These are phyloP conservation scores for Xylaria longipes DNA, from an alignment of 495 filamentous ascomycete species.

Conservation along the genomic window DNA sequence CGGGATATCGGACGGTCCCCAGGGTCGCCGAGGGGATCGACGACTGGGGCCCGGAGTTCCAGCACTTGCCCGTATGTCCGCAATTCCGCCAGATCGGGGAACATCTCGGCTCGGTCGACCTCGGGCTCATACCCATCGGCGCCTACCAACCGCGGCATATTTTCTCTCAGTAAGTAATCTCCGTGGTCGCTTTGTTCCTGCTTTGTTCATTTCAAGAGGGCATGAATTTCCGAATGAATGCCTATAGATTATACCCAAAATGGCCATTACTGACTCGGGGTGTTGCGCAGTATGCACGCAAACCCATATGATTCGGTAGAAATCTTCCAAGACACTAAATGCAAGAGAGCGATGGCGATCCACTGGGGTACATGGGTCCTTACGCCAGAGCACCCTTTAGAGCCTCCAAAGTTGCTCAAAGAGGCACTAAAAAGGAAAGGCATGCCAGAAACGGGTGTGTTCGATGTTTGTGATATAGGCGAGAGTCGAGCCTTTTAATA, in stretches of 20 bases:
- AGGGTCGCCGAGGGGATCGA: conserved; percentile 66
- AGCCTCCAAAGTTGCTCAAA: conserved; percentile 79
- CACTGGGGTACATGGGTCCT: conserved; percentile 96
- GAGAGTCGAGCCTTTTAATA: conserved; percentile 77
- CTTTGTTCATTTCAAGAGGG: neutral
- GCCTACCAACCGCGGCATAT: conserved; percentile 83
- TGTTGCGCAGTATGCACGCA: conserved; percentile 68
- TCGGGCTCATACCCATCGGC: conserved; percentile 94
- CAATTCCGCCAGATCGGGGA: conserved; percentile 88
- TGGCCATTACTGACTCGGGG: neutral
- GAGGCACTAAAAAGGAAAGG: conserved; percentile 75
- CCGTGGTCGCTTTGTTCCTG: too few species aligned
- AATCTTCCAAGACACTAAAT: conserved; percentile 89
- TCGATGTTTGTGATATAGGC: conserved; percentile 88
- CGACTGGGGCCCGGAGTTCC: conserved; percentile 74
- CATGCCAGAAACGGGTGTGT: conserved; percentile 76
- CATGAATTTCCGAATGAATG: neutral
- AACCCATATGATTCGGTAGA: conserved; percentile 88
- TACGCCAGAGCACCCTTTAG: conserved; percentile 83
- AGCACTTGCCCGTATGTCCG: conserved; percentile 75
- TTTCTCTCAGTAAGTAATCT: conserved; percentile 57
- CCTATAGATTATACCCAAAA: neutral
- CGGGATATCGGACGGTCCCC: conserved; percentile 85
- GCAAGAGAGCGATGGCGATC: conserved; percentile 82
- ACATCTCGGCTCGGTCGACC: conserved; percentile 84